phyloP scores from a whole-genome alignment of 345 rosid species.

The Camelina hispida region DNA sequence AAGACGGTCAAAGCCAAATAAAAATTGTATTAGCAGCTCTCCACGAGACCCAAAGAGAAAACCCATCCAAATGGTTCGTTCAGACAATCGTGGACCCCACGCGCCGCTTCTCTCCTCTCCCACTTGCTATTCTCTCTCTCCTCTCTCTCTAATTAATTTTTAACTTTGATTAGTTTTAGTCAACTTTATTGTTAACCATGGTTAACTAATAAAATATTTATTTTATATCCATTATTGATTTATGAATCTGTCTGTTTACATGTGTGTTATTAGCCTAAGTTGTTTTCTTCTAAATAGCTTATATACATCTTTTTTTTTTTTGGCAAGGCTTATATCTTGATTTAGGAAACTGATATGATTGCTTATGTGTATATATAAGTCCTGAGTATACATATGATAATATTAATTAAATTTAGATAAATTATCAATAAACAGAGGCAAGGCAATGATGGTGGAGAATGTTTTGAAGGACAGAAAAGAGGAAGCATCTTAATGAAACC shows the following conservation, averaged over 20 bases:
- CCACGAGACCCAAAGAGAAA: constrained; percentile 39
- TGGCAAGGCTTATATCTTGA: background rate
- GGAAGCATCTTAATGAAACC: constrained; percentile 47
- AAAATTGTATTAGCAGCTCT: constrained; percentile 20
- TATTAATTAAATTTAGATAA: background rate
- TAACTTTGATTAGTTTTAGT: constrained; percentile 42
- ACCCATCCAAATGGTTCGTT: constrained; percentile 34
- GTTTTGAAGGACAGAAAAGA: constrained; percentile 42
- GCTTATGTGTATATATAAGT: background rate
- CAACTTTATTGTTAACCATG: constrained; percentile 45
- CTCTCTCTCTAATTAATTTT: constrained; percentile 25
- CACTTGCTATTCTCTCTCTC: constrained; percentile 29
- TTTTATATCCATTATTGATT: constrained; percentile 17
- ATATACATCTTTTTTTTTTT: background rate
- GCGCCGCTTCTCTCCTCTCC: constrained; percentile 40
- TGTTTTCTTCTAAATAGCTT: background rate
- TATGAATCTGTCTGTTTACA: constrained; percentile 1
- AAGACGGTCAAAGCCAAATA: constrained; percentile 45
- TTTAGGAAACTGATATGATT: constrained; percentile 19
- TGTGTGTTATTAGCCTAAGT: background rate
- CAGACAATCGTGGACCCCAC: constrained; percentile 49
- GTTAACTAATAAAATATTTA: constrained; percentile 28
- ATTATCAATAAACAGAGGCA: constrained; percentile 10
- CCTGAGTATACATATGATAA: background rate
- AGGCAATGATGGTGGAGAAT: constrained; percentile 47